Conservation (phyloP, 1,284 basidiomycete genomes). For the Marasmius oreades region DNA sequence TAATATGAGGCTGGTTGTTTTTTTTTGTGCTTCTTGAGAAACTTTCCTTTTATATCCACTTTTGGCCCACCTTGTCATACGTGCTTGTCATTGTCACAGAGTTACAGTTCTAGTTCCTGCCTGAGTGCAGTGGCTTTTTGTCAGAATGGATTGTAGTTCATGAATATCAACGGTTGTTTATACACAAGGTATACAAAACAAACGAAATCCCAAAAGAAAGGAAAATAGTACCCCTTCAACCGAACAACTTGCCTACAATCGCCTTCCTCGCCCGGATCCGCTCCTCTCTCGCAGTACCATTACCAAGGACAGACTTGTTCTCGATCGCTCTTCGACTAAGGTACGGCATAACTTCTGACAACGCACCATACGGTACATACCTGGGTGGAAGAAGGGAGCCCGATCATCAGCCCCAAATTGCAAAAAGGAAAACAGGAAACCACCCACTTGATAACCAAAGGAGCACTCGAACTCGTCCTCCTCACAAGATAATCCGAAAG, state of each 20-base stretch:
- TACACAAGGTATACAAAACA: no score
- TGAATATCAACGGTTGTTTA: no score
- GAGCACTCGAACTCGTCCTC: slow-evolving; percentile 52
- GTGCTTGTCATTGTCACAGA: neutral
- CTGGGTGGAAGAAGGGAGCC: slow-evolving; percentile 23
- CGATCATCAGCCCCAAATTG: slow-evolving; percentile 1
- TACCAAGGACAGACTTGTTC: slow-evolving; percentile 64
- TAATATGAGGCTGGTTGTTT: no score
- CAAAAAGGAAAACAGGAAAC: slow-evolving; percentile 17
- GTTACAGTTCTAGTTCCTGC: no score
- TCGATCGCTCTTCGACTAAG: slow-evolving; percentile 64
- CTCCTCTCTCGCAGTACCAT: slow-evolving; percentile 50
- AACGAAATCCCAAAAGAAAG: no score
- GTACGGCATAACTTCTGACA: slow-evolving; percentile 74
- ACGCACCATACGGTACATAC: slow-evolving; percentile 82
- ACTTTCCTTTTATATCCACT: no score
- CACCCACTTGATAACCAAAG: slow-evolving; percentile 76
- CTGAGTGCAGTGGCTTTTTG: no score
- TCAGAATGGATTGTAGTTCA: no score
- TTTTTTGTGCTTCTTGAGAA: no score
- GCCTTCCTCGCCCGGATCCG: slow-evolving; percentile 35
- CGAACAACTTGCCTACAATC: slow-evolving; percentile 36
- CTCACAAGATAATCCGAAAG: slow-evolving; percentile 69
- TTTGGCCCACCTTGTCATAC: no score
- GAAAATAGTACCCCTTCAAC: slow-evolving; percentile 4